These are phyloP conservation scores for Acorus gramineus DNA, from an alignment of 106 monocot species.

Conservation along the genomic window DNA sequence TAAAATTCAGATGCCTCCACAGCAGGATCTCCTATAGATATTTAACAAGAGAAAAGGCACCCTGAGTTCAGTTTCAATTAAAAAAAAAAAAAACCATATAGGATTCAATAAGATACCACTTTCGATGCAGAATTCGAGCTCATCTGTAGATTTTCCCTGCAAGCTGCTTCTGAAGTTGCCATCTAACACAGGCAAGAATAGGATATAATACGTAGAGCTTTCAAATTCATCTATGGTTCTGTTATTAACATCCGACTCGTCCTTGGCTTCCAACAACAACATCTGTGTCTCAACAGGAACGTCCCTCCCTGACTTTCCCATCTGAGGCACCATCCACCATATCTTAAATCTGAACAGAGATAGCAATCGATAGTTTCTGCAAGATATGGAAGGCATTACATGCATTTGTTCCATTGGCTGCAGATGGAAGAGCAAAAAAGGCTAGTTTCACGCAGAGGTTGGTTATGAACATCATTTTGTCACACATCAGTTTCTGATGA, in stretches of 20 bases:
- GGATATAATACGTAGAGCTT: constrained; percentile 10
- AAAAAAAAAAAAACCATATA: neutral
- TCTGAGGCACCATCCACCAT: constrained; percentile 48
- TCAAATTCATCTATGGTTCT: neutral
- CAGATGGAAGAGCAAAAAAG: no score
- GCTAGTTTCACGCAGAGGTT: no score
- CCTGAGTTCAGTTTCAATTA: no score
- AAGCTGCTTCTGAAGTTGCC: constrained; percentile 36
- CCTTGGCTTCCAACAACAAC: constrained; percentile 26
- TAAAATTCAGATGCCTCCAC: constrained; percentile 17
- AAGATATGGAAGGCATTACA: neutral
- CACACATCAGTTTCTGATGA: no score
- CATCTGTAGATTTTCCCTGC: constrained; percentile 40
- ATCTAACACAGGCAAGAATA: constrained; percentile 37
- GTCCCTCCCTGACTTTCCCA: constrained; percentile 36
- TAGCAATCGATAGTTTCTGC: constrained; percentile 25
- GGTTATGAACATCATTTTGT: no score
- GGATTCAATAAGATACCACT: constrained; percentile 24
- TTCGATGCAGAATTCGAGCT: constrained; percentile 45
- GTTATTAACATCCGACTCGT: neutral
- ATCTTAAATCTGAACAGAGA: constrained; percentile 40
- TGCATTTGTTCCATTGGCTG: no score
- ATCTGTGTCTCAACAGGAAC: constrained; percentile 38
- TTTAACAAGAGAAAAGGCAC: neutral
- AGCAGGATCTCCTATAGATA: constrained; percentile 23